Evolutionary conservation across 352 stramenopile genomes (phyloP).

Genomic region (Phytophthora lateralis): DNA sequence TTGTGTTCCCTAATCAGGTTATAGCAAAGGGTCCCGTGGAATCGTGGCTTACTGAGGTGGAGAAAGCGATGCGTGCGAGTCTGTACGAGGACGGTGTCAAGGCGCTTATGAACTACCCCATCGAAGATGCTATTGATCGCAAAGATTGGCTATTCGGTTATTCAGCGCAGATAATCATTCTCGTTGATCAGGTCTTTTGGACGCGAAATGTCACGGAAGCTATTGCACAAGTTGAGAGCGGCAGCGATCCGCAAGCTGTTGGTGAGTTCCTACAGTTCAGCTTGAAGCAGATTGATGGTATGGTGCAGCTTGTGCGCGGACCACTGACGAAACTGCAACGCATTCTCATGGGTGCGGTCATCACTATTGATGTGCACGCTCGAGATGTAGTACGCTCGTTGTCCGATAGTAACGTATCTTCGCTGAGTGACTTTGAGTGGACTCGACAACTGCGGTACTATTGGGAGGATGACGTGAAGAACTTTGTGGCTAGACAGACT

Average conservation of each 20-base stretch:
- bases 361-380: slow-evolving; percentile 93
- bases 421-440: slow-evolving; percentile 91
- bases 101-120: slow-evolving; percentile 84
- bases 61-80: slow-evolving; percentile 87
- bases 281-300: slow-evolving; percentile 92
- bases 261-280: slow-evolving; percentile 88
- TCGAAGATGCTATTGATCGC: slow-evolving; percentile 88
- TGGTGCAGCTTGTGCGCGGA: slow-evolving; percentile 90
- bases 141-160: slow-evolving; percentile 91
- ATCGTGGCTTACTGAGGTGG: slow-evolving; percentile 86
- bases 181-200: slow-evolving; percentile 94
- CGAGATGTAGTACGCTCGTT: slow-evolving; percentile 89
- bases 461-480: slow-evolving; percentile 88
- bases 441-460: slow-evolving; percentile 91
- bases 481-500: slow-evolving; percentile 83
- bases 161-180: slow-evolving; percentile 86
- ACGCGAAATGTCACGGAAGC: slow-evolving; percentile 87
- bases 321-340: slow-evolving; percentile 87
- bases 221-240: slow-evolving; percentile 76
- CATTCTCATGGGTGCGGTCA: slow-evolving; percentile 90
- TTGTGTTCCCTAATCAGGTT: slow-evolving; percentile 74
- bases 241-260: slow-evolving; percentile 72
- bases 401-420: slow-evolving; percentile 77
- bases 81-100: slow-evolving; percentile 89
- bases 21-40: slow-evolving; percentile 88